Base-by-base conservation (phyloP, 805 yeast genomes). In the Saccharomycopsis javanensis region DNA sequence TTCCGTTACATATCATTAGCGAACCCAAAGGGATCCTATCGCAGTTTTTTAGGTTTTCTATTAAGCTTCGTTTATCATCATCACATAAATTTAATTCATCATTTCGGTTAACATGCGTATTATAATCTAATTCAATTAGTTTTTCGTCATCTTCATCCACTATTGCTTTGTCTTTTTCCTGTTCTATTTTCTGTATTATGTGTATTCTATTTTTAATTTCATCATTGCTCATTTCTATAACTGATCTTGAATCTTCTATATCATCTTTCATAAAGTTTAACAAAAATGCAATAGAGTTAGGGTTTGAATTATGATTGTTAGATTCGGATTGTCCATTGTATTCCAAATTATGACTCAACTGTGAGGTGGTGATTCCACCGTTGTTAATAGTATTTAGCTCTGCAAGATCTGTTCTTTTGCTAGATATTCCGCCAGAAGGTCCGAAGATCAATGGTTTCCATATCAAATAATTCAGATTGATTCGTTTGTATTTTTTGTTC, bases 361-460 rank as follows among this genome's bases (percentile, higher is more conserved):
- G 27, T 38, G 46, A 38, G 15, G 27, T 28, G 34, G 27, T n/a
- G n/a, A n/a, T n/a, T n/a, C n/a, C n/a, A n/a, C n/a, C n/a, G n/a
- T n/a, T 54, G 37, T 33, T 20, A 25, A 11, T 54, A 10, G 28
- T 35, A 16, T 23, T 18, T n/a, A 25, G 11, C 13, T 25, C 34
- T 11, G 52, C 30, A 30, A 60, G 46, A 53, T 60, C 62, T 7
- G 55, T 57, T 37, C 62, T 54, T 51, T 60, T 81, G 0, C 85
- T 80, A 64, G 86, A 85, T 35, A 88, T 83, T 13, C 96, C 96
- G 23, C 94, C 89, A 0, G 91, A 84, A 0, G 94, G 92, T 0
- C 96, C 96, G 64, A 82, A 78, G n/a, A 87, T 77, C 69, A 87
- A 77, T 1, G 91, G 90, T 64, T 85, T 86, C 96, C 96, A 89